Evolutionary conservation across 331 rosid genomes (phyloP), one percentile per base, ranked within the genome.

Genomic region (Acacia pycnantha): DNA sequence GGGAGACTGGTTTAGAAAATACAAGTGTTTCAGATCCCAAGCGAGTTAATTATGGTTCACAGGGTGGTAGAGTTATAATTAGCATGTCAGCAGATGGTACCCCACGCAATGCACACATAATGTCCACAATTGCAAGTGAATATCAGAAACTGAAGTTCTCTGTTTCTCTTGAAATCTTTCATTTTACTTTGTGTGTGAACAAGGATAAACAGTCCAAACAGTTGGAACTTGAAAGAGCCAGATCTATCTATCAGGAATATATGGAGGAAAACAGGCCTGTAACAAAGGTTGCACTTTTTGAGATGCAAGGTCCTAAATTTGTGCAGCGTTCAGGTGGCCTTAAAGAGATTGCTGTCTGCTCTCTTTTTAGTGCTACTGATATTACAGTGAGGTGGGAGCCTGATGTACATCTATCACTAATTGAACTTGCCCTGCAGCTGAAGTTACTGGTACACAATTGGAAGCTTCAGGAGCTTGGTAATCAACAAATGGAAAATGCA

Each of bases 31-130:
- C 90, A 62, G 99, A 96, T 82, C 99, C 99, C 26, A 96, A 96
- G 87, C 91, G 95, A 62, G 97, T 96, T 62, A 89, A 96, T 85
- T 96, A 88, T 80, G 99, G 99, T 77, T 94, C 98, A 78, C 99
- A 96, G 50, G 99, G 99, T 84, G 99, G 98, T 77, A 93, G 88
- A 82, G 85, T 92, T 76, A 86, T 87, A 62, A 76, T 96, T 74
- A 86, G 77, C 54, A 89, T 69, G 58, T 89, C 94, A 51, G 92
- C 83, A 69, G 97, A 96, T 80, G 99, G 99, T 84, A 89, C 98
- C 61, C 93, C 93, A 5, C 97, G 99, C 81, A 84, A 13, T 84
- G 99, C 98, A 78, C 88, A 80, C 24, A 66, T 96, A 81, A 73
- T 84, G 80, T 91, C 99, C 81, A 87, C 97, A 71, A 35, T 86